These are phyloP conservation scores for Sporothrix mexicana DNA, from an alignment of 2,329 filamentous ascomycete genomes.

Conservation along the genomic window DNA sequence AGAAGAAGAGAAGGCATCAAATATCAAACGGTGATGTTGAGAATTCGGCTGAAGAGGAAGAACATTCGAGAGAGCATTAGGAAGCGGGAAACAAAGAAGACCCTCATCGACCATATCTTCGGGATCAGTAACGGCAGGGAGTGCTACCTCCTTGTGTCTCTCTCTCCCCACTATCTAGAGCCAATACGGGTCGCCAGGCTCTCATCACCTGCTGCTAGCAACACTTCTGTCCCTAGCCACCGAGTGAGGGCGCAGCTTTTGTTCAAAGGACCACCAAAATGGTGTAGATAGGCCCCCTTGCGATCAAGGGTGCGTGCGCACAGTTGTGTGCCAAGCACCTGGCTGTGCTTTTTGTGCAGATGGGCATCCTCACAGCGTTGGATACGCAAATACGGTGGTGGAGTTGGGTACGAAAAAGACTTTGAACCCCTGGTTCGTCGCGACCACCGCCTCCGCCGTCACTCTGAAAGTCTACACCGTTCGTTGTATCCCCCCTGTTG, in stretches of 20 bases:
- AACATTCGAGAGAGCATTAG: background rate
- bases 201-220: slow-evolving; percentile 14
- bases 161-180: background rate
- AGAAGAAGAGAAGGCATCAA: background rate
- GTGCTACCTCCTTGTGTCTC: background rate
- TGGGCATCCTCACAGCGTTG: background rate
- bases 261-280: background rate
- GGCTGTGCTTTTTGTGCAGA: slow-evolving; percentile 19
- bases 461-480: slow-evolving; percentile 5
- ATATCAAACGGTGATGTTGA: background rate
- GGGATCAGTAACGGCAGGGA: background rate
- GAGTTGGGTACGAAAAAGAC: slow-evolving; percentile 1
- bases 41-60: background rate
- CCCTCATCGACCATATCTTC: background rate
- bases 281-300: background rate
- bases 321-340: slow-evolving; percentile 13
- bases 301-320: background rate
- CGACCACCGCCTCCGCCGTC: slow-evolving; percentile 4
- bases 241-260: background rate
- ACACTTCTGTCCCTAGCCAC: background rate
- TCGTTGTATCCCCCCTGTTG: background rate
- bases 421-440: background rate
- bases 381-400: background rate
- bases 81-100: background rate
- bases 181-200: slow-evolving; percentile 2